Evolutionary conservation across 768 basidiomycete species (phyloP), one percentile per base, ranked within the genome.

Genomic region (Pisolithus marmoratus): DNA sequence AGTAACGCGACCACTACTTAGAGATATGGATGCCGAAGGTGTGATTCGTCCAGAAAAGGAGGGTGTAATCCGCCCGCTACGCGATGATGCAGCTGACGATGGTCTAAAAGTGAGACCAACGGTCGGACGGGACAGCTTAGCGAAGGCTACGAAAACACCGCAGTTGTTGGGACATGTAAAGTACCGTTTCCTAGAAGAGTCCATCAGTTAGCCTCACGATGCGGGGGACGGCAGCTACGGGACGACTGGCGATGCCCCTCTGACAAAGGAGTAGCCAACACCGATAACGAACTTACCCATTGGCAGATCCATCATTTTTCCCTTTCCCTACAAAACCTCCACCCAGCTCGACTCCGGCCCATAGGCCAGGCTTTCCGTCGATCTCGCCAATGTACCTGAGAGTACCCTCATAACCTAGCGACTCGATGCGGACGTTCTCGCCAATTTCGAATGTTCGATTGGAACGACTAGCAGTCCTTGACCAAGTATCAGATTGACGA

Each of bases 271-370:
- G 46, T 22, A 38, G 23, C 11, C 19, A 34, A 23, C 5, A 31
- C 29, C n/a, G 8, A 15, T n/a, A 41, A 44, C 26, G 9, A 20
- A 77, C 91, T 74, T 64, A 96, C 94, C 90, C 91, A 55, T 74
- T 78, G 5, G 95, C 94, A 42, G 82, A 80, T 31, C 95, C 95
- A 60, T 97, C 82, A 61, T 99, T 99, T 73, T 98, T 99, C 1
- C 95, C 95, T 66, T 88, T 90, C 19, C 95, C 94, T 17, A 78
- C 68, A 63, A 93, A 95, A 6, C 90, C 89, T 34, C 85, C 86
- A 58, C 81, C 74, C 20, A 99, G 75, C 69, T 97, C 91, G 20
- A 99, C 90, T 14, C 95, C 95, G 15, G 90, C 95, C 90, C 91
- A 99, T 6, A 84, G 71, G 4, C 94, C 95, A 3, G 81, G 76